A percentile compares a stretch with the other conserved stretches of the same genome.
Conservation (phyloP, 768 basidiomycete genomes). For the Podaxis sp. region DNA sequence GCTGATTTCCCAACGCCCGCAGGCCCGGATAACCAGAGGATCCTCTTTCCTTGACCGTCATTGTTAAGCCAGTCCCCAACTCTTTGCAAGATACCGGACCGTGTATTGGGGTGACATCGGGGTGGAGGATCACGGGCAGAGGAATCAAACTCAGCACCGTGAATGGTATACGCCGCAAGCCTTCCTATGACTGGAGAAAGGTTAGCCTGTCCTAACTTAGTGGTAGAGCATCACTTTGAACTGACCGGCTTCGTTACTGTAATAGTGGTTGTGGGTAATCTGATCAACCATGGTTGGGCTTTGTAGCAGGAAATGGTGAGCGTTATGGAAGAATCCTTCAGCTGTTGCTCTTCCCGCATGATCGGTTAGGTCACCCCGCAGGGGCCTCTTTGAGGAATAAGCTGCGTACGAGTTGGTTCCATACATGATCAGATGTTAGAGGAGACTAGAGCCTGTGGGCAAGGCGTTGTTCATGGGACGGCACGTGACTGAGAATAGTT, state of each 20-base stretch:
- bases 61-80: conserved; percentile 16
- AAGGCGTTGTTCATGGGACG: no score
- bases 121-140: conserved; percentile 19
- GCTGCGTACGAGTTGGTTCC: no score
- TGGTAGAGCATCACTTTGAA: not conserved
- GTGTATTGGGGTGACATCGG: conserved; percentile 21
- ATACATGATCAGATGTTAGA: no score
- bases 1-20: conserved; percentile 29
- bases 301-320: not conserved
- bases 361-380: no score
- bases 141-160: conserved; percentile 19
- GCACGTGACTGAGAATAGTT: no score
- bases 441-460: no score
- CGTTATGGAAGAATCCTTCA: not conserved
- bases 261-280: not conserved
- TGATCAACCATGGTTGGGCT: not conserved
- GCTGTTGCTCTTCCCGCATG: no score
- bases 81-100: conserved; percentile 13
- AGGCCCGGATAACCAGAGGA: conserved; percentile 24
- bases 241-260: not conserved
- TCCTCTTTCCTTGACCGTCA: not conserved
- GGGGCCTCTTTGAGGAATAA: no score
- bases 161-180: not conserved
- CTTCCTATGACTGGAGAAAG: not conserved
- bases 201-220: not conserved